phyloP scores from a whole-genome alignment of 331 rosid genomes.

The Telfairia occidentalis region DNA sequence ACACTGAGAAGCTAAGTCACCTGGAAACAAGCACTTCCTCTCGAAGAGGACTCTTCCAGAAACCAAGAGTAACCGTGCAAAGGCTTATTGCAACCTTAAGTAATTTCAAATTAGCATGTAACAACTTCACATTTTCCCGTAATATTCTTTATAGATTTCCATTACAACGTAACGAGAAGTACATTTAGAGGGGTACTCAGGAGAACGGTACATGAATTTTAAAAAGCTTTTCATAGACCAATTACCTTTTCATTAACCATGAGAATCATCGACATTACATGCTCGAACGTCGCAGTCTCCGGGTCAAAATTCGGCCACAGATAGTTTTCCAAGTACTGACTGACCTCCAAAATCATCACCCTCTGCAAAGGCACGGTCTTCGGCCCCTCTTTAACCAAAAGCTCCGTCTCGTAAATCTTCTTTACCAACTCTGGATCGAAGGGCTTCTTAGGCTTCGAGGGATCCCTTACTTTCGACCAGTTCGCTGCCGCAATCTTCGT shows the following conservation, averaged over 20 bases:
- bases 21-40: background rate
- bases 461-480: conserved; percentile 49
- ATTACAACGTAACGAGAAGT: background rate
- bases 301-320: conserved; percentile 77
- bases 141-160: background rate
- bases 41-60: background rate
- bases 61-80: background rate
- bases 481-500: conserved; percentile 72
- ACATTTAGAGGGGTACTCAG: background rate
- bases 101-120: background rate
- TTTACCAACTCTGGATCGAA: conserved; percentile 57
- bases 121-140: background rate
- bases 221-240: background rate
- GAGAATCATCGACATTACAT: conserved; percentile 80
- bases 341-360: conserved; percentile 88
- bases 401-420: conserved; percentile 64
- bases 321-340: conserved; percentile 84
- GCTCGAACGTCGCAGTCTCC: conserved; percentile 63
- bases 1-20: background rate
- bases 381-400: conserved; percentile 49
- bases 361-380: conserved; percentile 86
- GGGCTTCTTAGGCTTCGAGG: conserved; percentile 23
- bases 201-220: background rate
- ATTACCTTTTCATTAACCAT: conserved; percentile 90
- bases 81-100: background rate